Conservation (phyloP, 164 flowering plant species). For the Macadamia integrifolia region DNA sequence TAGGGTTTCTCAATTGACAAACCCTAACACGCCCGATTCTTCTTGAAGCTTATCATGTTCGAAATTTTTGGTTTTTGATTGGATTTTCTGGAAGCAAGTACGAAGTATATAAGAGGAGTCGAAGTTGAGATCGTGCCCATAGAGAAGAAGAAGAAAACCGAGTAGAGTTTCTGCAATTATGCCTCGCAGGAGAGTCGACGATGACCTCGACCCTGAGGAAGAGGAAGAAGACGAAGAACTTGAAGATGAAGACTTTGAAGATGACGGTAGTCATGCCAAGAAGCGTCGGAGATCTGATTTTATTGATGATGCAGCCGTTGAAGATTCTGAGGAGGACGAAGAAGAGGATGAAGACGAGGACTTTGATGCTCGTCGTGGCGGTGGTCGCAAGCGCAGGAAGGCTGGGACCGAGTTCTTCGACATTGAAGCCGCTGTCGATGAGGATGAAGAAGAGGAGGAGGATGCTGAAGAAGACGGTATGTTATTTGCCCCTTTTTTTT, state of each 20-base stretch:
- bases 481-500: too few relatives aligned
- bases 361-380: conserved; percentile 10
- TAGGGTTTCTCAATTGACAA: background rate
- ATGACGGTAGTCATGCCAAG: conserved; percentile 17
- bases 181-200: conserved; percentile 28
- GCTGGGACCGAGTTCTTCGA: conserved; percentile 41
- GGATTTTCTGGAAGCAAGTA: background rate
- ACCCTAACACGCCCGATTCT: background rate
- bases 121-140: background rate
- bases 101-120: background rate
- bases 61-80: background rate
- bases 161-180: conserved; percentile 2
- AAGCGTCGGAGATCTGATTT: conserved; percentile 56
- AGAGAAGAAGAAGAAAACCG: background rate
- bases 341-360: conserved; percentile 56
- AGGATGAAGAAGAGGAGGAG: conserved; percentile 64
- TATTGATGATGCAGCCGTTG: conserved; percentile 71
- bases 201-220: conserved; percentile 30
- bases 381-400: conserved; percentile 23
- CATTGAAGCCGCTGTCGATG: conserved; percentile 46
- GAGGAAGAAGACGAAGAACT: conserved; percentile 33
- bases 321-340: conserved; percentile 71
- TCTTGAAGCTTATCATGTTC: background rate
- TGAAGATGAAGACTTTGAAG: conserved; percentile 30
- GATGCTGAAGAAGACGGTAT: conserved; percentile 73